A percentile compares a stretch with the other conserved stretches of the same genome.
Conservation (phyloP, 495 filamentous ascomycete genomes). For the Aspergillus carlsbadensis region DNA sequence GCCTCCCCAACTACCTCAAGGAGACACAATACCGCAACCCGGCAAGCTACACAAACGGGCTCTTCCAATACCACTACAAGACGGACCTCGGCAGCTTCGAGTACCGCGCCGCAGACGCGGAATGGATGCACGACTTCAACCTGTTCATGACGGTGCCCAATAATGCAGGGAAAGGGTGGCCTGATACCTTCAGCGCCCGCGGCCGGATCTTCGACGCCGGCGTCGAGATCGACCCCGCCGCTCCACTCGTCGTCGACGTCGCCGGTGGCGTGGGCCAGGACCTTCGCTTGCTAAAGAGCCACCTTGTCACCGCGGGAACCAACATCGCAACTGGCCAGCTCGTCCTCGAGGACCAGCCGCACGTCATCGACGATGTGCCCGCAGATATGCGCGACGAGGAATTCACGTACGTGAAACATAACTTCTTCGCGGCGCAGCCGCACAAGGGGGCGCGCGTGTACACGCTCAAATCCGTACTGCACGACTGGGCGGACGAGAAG, state of each 20-base stretch:
- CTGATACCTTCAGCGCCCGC: background rate
- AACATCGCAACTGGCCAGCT: background rate
- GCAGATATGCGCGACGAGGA: background rate
- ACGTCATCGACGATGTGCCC: background rate
- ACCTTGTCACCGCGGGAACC: background rate
- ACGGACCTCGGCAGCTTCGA: background rate
- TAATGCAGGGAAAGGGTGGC: background rate
- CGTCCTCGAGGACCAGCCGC: background rate
- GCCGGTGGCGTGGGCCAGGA: background rate
- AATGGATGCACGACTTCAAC: background rate
- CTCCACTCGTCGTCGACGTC: background rate
- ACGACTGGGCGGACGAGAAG: background rate
- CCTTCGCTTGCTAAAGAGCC: background rate
- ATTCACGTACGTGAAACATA: background rate
- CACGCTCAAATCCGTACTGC: background rate
- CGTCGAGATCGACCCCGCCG: background rate
- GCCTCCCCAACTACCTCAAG: background rate
- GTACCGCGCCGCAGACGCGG: background rate
- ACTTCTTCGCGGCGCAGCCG: background rate
- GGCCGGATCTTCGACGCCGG: background rate
- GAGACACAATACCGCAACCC: background rate
- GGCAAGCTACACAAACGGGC: background rate
- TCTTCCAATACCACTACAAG: background rate
- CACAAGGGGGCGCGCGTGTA: background rate
- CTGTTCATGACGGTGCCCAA: background rate